Evolutionary conservation across 2,329 filamentous ascomycete genomes (phyloP), one percentile per base, ranked within the genome.

Genomic region (Cladosporium sp.): DNA sequence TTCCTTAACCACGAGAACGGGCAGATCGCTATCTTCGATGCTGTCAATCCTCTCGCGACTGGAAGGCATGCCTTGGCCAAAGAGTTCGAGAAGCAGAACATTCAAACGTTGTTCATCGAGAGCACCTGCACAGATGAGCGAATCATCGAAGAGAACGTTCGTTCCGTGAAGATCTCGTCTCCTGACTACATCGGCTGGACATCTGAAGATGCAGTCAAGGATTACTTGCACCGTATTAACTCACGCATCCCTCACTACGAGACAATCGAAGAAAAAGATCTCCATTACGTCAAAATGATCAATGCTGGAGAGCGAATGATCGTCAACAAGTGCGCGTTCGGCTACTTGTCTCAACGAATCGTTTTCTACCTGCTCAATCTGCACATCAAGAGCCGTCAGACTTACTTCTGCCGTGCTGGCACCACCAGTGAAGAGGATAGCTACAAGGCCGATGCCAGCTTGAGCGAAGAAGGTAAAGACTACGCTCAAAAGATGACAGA

Each of bases 251-350:
- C 94, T 19, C 87, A 93, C 59, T 99, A 96, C 66, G 92, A 99
- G 76, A 96, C 91, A 1, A 97, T 99, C 91, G 83, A 92, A 67
- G 94, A 99, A 73, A 81, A 83, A 28, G 92, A 97, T 64, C 81
- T 99, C 62, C 96, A 97, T 72, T 99, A 93, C 76, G 93, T 99
- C 77, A 97, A 96, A 78, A 97, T 99, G 93, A 96, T 97, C 71
- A 99, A 99, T 66, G 94, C 94, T 7, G 94, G 94, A 44, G 86
- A 93, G 69, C 86, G 91, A 64, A 88, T 99, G 69, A 88, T 93
- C 66, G 93, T 97, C 74, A 99, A 99, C 77, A 97, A 97, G 65
- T 90, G 94, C 71, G 92, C 88, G 69, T 97, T 99, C 73, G 93
- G 92, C 66, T 99, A 99, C 70, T 82, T 99, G 32, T 96, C 92